Evolutionary conservation across 1,284 basidiomycete species (phyloP), one percentile per base, ranked within the genome.

Genomic region (Stygiomarasmius scandens): DNA sequence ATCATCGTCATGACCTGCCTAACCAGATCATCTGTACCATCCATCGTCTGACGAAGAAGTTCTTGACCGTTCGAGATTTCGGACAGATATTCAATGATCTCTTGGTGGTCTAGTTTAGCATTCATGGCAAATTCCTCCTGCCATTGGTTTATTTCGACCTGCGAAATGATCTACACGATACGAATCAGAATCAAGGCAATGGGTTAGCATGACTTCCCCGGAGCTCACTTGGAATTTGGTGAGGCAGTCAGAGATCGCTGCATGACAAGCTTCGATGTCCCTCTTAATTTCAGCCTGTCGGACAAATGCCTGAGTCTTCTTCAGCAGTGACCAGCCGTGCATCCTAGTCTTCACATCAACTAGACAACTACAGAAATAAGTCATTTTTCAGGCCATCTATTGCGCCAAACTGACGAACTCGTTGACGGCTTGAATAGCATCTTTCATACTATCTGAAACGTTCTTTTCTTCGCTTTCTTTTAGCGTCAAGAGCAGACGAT

Each of bases 121-220:
- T 73, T 77, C 3, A 61, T 62, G 24, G 65, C 63, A 57, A 81
- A 75, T 20, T 76, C 72, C 2, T 64, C 61, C 61, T 82, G 80
- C 83, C 82, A 84, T 16, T 66, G 64, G 34, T 74, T 76, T 8
- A 78, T 73, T 46, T 78, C 77, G n/a, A 78, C 64, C 25, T 75
- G 72, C 12, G 80, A 77, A 22, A 69, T 67, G 34, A 84, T 62
- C 80, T 24, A 43, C 32, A 36, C 45, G 12, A 32, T 12, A 32
- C 29, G 29, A 5, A 32, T n/a, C n/a, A n/a, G n/a, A 32, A 32
- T 32, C 29, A 32, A 5, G 12, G 5, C 12, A 32, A 12, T 32
- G 29, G 29, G 29, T 6, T 32, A 12, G 5, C 12, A 32, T 32
- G n/a, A 32, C 29, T 5, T 32, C 29, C 29, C 12, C 29, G 29